phyloP scores from a whole-genome alignment of 2,329 filamentous ascomycete species.

The Xylaria sp. region DNA sequence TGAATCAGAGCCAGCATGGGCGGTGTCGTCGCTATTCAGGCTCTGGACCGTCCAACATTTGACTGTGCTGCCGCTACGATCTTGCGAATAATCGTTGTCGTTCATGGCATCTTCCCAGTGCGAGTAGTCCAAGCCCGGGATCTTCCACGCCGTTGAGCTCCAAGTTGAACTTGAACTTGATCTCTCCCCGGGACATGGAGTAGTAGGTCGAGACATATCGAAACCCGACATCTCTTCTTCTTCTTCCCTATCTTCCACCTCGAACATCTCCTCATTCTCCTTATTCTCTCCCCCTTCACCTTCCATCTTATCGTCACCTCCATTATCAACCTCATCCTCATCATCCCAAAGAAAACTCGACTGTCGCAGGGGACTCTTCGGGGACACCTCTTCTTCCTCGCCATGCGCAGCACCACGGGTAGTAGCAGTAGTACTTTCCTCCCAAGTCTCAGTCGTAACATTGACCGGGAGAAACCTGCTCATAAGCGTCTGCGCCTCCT shows the following conservation, averaged over 20 bases:
- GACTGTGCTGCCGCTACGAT: neutral
- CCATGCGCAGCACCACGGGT: conserved; percentile 5
- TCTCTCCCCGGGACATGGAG: too few relatives aligned
- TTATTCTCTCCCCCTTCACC: neutral
- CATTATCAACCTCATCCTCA: conserved; percentile 2
- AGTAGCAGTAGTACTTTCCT: too few relatives aligned
- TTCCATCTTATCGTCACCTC: too few relatives aligned
- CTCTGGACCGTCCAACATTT: conserved; percentile 27
- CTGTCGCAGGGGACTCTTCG: conserved; percentile 31
- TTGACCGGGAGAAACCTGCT: neutral
- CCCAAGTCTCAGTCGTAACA: too few relatives aligned
- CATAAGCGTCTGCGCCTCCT: conserved; percentile 5
- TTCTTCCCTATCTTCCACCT: conserved; percentile 12
- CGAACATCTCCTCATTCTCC: too few relatives aligned
- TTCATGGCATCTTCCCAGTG: neutral
- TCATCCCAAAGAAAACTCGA: conserved; percentile 32
- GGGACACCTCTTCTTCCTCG: conserved; percentile 20
- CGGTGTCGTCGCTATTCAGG: conserved; percentile 10
- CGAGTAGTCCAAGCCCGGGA: neutral
- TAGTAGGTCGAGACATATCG: too few relatives aligned
- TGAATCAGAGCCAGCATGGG: conserved; percentile 27
- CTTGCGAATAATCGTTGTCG: neutral
- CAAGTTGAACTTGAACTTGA: too few relatives aligned
- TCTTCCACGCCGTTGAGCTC: neutral
- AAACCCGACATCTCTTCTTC: too few relatives aligned